Evolutionary conservation across 2,329 filamentous ascomycete species (phyloP), one percentile per base, ranked within the genome.

Genomic region (Alternaria metachromatica): DNA sequence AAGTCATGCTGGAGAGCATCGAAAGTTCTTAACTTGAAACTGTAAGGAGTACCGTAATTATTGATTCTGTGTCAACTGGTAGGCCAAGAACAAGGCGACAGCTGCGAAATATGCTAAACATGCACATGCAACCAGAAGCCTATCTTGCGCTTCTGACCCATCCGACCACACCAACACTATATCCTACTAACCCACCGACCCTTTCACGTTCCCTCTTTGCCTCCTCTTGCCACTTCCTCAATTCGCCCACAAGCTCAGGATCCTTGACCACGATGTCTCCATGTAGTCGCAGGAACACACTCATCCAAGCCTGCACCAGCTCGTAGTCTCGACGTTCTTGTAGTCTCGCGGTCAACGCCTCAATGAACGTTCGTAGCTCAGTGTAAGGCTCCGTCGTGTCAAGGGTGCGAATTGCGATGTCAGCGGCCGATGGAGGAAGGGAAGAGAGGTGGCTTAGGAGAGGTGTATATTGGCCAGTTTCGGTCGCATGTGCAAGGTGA

Each of bases 301-400:
- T 90, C 94, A 99, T 98, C 95, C 96, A 99, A 0, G 94, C 93
- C 80, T 98, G 94, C 15, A 93, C 92, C 43, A 99, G 86, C 81
- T 99, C 96, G 80, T 97, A 99, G 79, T 98, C 96, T 51, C 87
- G 88, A 67, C 90, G 89, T 55, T 88, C 84, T 46, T 84, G 81
- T 56, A 98, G 83, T 12, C 91, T 86, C 58, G 83, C 85, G 0
- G 92, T 96, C 60, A 99, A 81, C 2, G 94, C 94, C n/a, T 84
- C 80, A 55, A 98, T 89, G 76, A 99, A 99, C 57, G 89, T 85
- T 1, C 90, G 83, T 18, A 97, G 83, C 80, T 98, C 96, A 62
- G 75, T 91, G 88, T 65, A 88, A 81, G 64, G 85, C 74, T 70
- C 84, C 76, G 72, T 74, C 0, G 78, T 74, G 50, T 81, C 86